These are phyloP conservation scores for Leccinum fibrillosum DNA, from an alignment of 768 basidiomycete genomes.

Conservation along the genomic window DNA sequence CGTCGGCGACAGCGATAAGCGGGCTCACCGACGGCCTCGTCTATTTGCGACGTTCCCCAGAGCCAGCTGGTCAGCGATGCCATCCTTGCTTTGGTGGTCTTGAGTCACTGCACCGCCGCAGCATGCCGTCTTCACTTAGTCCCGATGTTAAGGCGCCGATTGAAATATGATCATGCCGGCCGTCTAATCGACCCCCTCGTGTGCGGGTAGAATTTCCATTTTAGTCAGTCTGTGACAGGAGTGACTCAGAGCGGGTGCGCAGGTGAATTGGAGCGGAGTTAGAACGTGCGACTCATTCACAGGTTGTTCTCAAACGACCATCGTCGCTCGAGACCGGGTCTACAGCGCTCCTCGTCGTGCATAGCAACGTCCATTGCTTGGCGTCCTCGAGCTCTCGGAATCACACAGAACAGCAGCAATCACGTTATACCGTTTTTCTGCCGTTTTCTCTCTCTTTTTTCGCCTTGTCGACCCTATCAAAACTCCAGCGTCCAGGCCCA, in stretches of 20 bases:
- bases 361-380: constrained; percentile 5
- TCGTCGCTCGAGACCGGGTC: constrained; percentile 23
- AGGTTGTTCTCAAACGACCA: constrained; percentile 35
- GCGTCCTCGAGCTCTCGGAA: background rate
- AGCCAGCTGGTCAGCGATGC: constrained; percentile 64
- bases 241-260: constrained; percentile 22
- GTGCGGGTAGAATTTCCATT: background rate
- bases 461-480: constrained; percentile 3
- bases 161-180: background rate
- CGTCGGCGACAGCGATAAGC: background rate
- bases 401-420: constrained; percentile 1
- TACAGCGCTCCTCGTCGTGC: constrained; percentile 14
- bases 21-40: constrained; percentile 75
- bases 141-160: constrained; percentile 24
- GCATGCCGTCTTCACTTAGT: constrained; percentile 15
- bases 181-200: background rate
- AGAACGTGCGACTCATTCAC: constrained; percentile 29
- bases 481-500: constrained; percentile 2
- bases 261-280: constrained; percentile 33
- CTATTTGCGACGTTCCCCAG: constrained; percentile 81
- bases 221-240: constrained; percentile 12
- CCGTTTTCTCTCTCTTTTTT: constrained; percentile 15
- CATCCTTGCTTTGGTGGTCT: constrained; percentile 38
- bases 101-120: constrained; percentile 14
- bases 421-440: constrained; percentile 10